Evolutionary conservation across 306 rosid genomes (phyloP).

Genomic region (Cucumis melo): DNA sequence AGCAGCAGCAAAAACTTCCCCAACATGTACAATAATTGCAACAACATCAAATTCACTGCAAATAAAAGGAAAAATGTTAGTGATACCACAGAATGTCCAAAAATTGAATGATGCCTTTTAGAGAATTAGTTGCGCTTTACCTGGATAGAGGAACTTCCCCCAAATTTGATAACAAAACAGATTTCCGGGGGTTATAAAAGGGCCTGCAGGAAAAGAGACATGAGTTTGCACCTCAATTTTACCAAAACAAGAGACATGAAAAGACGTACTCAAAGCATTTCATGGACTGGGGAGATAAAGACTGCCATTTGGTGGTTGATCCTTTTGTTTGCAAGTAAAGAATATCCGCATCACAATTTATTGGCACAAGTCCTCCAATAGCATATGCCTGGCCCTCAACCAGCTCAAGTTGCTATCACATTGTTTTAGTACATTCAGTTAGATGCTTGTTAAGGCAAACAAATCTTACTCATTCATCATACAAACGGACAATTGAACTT

Average conservation of each 20-base stretch:
- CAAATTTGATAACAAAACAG: slow-evolving; percentile 44
- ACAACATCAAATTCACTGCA: slow-evolving; percentile 70
- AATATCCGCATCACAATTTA: slow-evolving; percentile 34
- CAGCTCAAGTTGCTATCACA: slow-evolving; percentile 56
- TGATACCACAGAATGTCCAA: slow-evolving; percentile 4
- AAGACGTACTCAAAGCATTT: slow-evolving; percentile 41
- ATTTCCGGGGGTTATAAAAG: slow-evolving; percentile 40
- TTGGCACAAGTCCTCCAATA: slow-evolving; percentile 58
- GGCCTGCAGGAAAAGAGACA: slow-evolving; percentile 31
- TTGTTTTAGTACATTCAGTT: slow-evolving; percentile 10
- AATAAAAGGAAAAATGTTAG: not conserved
- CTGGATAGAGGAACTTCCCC: slow-evolving; percentile 54
- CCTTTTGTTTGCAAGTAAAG: slow-evolving; percentile 60
- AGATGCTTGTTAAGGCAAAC: slow-evolving; percentile 7
- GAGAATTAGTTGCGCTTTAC: slow-evolving; percentile 21
- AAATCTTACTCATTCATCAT: not conserved
- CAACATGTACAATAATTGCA: slow-evolving; percentile 68
- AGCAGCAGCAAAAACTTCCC: slow-evolving; percentile 36
- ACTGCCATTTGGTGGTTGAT: slow-evolving; percentile 61
- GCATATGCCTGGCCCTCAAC: slow-evolving; percentile 72
- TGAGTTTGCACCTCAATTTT: slow-evolving; percentile 6
- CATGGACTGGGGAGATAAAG: slow-evolving; percentile 35
- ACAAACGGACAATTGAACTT: not conserved
- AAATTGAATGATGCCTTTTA: not conserved
- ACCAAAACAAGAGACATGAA: not conserved